These are phyloP conservation scores for Erysimum cheiri DNA, from an alignment of 441 rosid genomes.

Conservation along the genomic window DNA sequence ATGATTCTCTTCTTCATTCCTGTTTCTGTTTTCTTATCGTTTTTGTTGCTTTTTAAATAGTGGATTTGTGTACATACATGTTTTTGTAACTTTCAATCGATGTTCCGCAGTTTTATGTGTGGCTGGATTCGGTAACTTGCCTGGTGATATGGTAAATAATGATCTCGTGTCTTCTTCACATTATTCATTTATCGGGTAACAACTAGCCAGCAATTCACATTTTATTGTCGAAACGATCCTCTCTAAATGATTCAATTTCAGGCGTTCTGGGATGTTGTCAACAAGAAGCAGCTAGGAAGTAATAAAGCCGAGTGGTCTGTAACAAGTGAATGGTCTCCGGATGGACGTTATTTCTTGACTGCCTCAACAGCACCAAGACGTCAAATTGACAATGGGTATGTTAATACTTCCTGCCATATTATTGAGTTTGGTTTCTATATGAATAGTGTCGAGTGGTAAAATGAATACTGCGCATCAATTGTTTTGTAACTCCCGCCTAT, in stretches of 20 bases:
- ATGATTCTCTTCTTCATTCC: constrained; percentile 49
- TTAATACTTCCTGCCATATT: constrained; percentile 14
- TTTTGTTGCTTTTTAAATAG: constrained; percentile 10
- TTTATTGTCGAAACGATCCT: background rate
- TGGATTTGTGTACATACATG: background rate
- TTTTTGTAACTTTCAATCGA: constrained; percentile 51
- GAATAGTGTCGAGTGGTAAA: constrained; percentile 5
- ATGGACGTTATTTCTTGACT: constrained; percentile 87
- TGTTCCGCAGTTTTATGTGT: constrained; percentile 71
- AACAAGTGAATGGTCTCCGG: constrained; percentile 91
- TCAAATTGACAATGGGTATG: constrained; percentile 93
- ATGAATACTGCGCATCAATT: constrained; percentile 12
- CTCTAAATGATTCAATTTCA: constrained; percentile 42
- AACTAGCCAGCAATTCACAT: constrained; percentile 4
- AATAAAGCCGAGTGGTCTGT: constrained; percentile 92
- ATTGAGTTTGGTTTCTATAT: constrained; percentile 13
- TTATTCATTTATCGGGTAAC: constrained; percentile 1
- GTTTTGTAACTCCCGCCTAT: background rate
- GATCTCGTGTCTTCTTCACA: constrained; percentile 28
- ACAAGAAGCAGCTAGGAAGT: constrained; percentile 72
- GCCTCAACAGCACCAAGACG: constrained; percentile 97
- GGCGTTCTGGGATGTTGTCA: constrained; percentile 88
- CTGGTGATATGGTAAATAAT: constrained; percentile 89
- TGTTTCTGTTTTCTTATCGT: constrained; percentile 16
- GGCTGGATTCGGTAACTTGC: constrained; percentile 99